These are phyloP conservation scores for Cymodocea nodosa DNA, from an alignment of 116 monocot genomes.

Conservation along the genomic window DNA sequence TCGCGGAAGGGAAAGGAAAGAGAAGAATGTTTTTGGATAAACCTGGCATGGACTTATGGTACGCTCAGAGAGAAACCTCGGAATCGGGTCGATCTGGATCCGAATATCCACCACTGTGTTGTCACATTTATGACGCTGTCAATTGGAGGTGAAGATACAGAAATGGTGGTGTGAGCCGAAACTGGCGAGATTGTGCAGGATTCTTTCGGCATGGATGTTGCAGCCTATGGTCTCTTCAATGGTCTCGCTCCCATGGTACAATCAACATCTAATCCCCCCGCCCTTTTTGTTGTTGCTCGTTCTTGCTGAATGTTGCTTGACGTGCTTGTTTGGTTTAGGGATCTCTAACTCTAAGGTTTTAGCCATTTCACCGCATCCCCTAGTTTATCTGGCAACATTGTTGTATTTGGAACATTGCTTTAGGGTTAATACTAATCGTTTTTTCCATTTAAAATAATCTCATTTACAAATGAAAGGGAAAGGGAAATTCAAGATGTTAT, in stretches of 20 bases:
- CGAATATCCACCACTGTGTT: neutral
- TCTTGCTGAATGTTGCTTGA: neutral
- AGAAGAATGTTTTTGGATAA: neutral
- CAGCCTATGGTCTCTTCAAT: neutral
- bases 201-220: neutral
- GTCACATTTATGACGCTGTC: neutral
- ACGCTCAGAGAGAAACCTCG: neutral
- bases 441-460: too few species aligned
- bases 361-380: neutral
- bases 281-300: neutral
- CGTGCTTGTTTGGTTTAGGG: neutral
- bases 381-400: neutral
- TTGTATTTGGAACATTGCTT: neutral
- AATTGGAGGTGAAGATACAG: too few species aligned
- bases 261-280: neutral
- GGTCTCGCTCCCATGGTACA: constrained; percentile 14
- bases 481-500: too few species aligned
- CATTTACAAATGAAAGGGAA: neutral
- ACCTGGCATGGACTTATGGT: neutral
- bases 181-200: too few species aligned
- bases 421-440: neutral
- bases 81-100: neutral
- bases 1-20: neutral
- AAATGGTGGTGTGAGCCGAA: neutral
- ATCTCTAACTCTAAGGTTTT: neutral